Evolutionary conservation across 202 grass and related monocot genomes (phyloP), one percentile per base, ranked within the genome.

Genomic region (Dendrocalamus latiflorus): DNA sequence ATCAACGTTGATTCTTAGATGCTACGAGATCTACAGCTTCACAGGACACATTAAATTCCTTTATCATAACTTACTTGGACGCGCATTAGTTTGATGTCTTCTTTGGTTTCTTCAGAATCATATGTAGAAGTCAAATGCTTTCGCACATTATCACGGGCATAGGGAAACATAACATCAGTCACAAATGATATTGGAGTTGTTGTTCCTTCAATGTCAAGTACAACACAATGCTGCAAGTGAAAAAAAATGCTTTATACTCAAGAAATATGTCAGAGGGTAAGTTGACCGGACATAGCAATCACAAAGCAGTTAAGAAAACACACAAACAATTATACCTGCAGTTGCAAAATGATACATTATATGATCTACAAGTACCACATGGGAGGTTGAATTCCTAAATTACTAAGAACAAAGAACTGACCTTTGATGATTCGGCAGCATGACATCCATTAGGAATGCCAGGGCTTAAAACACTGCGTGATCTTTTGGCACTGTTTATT

Each of bases 111-210:
- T 48, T 91, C 83, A 16, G 76, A 90, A 68, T 93, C 85, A 74
- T 91, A 95, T 16, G 92, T 98, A 62, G 80, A 85, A 78, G 44
- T 81, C 21, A 98, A 85, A 83, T 98, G 95, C 70, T 95, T 93
- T 36, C 85, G 79, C 63, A 98, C 95, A 84, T 95, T 98, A 76
- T 95, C 80, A 86, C 80, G 87, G 24, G 92, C 95, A 93, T 98
- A 98, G 73, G 92, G 95, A 75, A 98, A 98, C 85, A 98, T 86
- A 75, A 93, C 76, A 84, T 98, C 91, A 36, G 95, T 95, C 66
- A 93, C 92, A 85, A 98, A 98, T 72, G 95, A 90, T 88, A 98
- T 95, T 81, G 95, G 95, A 66, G 92, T 98, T 24, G 95, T 95
- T 67, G 95, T 95, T 77, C 95, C 95, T 84, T 98, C 95, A 62